Evolutionary conservation across 2,329 filamentous ascomycete genomes (phyloP).

Genomic region (Phaeophleospora eucalypticola): DNA sequence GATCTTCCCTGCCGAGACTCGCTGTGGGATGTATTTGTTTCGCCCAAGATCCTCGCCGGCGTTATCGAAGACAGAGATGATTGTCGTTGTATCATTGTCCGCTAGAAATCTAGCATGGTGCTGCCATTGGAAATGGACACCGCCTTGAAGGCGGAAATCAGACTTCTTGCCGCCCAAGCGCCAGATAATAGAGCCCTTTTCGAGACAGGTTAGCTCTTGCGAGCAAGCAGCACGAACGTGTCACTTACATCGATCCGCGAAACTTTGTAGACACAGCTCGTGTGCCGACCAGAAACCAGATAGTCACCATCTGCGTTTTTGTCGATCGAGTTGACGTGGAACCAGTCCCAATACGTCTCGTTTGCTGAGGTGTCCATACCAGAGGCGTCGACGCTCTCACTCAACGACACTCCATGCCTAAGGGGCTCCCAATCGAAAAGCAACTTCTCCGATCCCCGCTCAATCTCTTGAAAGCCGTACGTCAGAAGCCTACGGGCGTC

Average conservation of each 20-base stretch:
- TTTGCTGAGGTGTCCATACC: conserved; percentile 30
- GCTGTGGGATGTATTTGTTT: conserved; percentile 1
- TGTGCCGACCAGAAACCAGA: conserved; percentile 41
- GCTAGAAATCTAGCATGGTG: conserved; percentile 7
- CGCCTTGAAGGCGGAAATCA: conserved; percentile 39
- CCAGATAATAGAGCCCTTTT: conserved; percentile 44
- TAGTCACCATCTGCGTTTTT: conserved; percentile 44
- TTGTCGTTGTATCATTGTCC: conserved; percentile 5
- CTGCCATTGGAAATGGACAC: conserved; percentile 20
- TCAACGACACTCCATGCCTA: conserved; percentile 26
- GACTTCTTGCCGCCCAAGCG: conserved; percentile 46
- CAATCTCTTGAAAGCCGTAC: conserved; percentile 38
- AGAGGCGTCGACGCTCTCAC: conserved; percentile 17
- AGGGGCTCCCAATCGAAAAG: conserved; percentile 37
- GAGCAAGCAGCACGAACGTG: background rate
- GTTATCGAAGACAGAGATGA: conserved; percentile 43
- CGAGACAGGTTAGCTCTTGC: too few species aligned
- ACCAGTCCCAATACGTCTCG: conserved; percentile 33
- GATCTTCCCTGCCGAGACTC: conserved; percentile 8
- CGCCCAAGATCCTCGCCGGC: conserved; percentile 6
- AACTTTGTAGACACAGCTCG: conserved; percentile 41
- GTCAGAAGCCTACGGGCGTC: background rate
- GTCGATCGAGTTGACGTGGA: conserved; percentile 51
- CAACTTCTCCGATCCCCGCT: conserved; percentile 33
- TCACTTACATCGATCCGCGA: conserved; percentile 39